Evolutionary conservation across 306 rosid species (phyloP).

Genomic region (Senna tora): DNA sequence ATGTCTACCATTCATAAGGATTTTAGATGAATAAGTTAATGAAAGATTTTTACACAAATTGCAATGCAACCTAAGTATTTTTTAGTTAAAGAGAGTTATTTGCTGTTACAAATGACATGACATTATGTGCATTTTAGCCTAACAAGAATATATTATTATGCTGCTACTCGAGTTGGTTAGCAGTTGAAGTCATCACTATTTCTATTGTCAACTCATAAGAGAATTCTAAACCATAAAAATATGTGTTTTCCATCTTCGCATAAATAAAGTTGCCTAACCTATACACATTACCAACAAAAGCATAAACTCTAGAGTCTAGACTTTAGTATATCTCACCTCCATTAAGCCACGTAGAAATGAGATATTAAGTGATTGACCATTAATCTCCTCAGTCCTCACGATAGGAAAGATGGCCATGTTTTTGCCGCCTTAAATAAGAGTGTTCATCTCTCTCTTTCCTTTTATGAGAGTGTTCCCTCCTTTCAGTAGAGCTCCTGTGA

Average conservation of each 20-base stretch:
- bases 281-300: neutral
- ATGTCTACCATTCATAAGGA: no score
- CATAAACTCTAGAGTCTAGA: neutral
- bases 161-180: no score
- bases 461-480: constrained; percentile 42
- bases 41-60: no score
- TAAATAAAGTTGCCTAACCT: neutral
- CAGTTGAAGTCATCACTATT: no score
- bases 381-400: constrained; percentile 41
- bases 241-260: neutral
- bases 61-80: no score
- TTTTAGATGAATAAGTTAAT: no score
- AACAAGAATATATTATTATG: no score
- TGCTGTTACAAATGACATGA: no score
- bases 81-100: no score
- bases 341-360: neutral
- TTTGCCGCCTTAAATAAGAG: constrained; percentile 47
- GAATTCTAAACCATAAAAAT: neutral
- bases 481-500: constrained; percentile 35
- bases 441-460: constrained; percentile 57
- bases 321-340: neutral
- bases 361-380: neutral
- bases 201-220: no score
- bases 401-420: constrained; percentile 42
- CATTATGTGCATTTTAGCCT: no score